Conservation (phyloP, 495 filamentous ascomycete species). For the Sphaerosporella brunnea region DNA sequence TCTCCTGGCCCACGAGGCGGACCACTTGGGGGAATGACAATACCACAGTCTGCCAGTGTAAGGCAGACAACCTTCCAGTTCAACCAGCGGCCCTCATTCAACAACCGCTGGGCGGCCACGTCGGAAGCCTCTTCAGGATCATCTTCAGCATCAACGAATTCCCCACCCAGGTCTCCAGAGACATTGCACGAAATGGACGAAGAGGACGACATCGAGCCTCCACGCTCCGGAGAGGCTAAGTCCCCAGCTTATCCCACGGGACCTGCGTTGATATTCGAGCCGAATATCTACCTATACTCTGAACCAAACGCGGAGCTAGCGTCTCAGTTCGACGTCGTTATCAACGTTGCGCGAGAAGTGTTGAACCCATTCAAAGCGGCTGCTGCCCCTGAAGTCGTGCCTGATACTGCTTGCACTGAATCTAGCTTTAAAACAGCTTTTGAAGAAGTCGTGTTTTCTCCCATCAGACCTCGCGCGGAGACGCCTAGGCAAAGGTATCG, state of each 20-base stretch:
- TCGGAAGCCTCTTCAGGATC: constrained; percentile 12
- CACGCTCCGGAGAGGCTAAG: constrained; percentile 61
- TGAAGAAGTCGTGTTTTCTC: constrained; percentile 31
- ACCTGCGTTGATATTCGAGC: constrained; percentile 77
- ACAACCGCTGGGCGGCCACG: constrained; percentile 1
- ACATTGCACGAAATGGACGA: constrained; percentile 35
- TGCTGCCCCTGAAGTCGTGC: constrained; percentile 22
- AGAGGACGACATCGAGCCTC: constrained; percentile 50
- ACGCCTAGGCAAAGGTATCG: constrained; percentile 27
- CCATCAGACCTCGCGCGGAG: background rate
- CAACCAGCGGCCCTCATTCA: constrained; percentile 14
- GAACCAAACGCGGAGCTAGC: constrained; percentile 81
- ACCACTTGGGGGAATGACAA: constrained; percentile 47
- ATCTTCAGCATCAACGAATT: constrained; percentile 22
- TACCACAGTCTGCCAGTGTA: constrained; percentile 34
- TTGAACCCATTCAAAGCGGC: constrained; percentile 57
- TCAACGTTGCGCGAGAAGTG: constrained; percentile 93
- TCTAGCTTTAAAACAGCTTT: constrained; percentile 57
- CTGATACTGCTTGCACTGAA: constrained; percentile 52
- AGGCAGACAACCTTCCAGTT: constrained; percentile 20
- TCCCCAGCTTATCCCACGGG: constrained; percentile 84
- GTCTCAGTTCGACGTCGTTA: constrained; percentile 69
- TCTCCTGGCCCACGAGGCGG: constrained; percentile 43
- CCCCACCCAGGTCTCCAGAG: constrained; percentile 23
- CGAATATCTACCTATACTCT: constrained; percentile 80